These are phyloP conservation scores for Lenzites betulinus DNA, from an alignment of 768 basidiomycete genomes.

Conservation along the genomic window DNA sequence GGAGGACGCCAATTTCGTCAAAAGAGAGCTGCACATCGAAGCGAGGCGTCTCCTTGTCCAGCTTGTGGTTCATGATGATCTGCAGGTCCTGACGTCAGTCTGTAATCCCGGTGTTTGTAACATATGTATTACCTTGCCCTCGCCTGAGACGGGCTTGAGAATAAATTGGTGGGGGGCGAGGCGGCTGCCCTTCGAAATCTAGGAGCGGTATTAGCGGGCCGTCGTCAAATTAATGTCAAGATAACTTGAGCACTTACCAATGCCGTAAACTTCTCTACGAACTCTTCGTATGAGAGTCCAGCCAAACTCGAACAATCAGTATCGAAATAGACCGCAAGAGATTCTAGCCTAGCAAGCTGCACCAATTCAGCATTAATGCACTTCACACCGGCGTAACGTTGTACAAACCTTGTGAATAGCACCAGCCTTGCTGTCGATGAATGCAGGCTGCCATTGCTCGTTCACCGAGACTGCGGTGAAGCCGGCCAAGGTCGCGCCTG, in stretches of 20 bases:
- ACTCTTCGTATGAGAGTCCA: slow-evolving; percentile 62
- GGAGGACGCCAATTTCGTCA: slow-evolving; percentile 87
- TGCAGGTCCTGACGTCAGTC: slow-evolving; percentile 33
- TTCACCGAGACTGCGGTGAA: slow-evolving; percentile 92
- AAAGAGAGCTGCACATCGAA: slow-evolving; percentile 88
- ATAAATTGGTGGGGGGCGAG: slow-evolving; percentile 83
- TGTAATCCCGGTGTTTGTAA: not conserved
- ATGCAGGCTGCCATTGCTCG: slow-evolving; percentile 83
- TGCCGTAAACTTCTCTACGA: slow-evolving; percentile 68
- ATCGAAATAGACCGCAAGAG: slow-evolving; percentile 91
- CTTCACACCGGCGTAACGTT: not conserved
- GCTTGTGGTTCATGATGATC: slow-evolving; percentile 82
- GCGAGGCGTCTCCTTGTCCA: slow-evolving; percentile 72
- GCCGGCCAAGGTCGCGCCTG: slow-evolving; percentile 82
- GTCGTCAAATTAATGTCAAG: not conserved
- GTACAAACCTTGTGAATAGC: slow-evolving; percentile 81
- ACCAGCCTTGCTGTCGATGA: slow-evolving; percentile 86
- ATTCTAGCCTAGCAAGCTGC: slow-evolving; percentile 83
- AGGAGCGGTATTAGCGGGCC: not conserved
- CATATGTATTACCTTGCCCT: slow-evolving; percentile 72
- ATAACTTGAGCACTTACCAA: slow-evolving; percentile 50
- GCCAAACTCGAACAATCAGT: slow-evolving; percentile 85
- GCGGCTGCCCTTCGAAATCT: slow-evolving; percentile 55
- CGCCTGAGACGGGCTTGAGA: slow-evolving; percentile 92
- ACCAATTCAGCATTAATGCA: not conserved